Base-by-base conservation (phyloP, 495 filamentous ascomycete species). In the Neurospora cerealis region DNA sequence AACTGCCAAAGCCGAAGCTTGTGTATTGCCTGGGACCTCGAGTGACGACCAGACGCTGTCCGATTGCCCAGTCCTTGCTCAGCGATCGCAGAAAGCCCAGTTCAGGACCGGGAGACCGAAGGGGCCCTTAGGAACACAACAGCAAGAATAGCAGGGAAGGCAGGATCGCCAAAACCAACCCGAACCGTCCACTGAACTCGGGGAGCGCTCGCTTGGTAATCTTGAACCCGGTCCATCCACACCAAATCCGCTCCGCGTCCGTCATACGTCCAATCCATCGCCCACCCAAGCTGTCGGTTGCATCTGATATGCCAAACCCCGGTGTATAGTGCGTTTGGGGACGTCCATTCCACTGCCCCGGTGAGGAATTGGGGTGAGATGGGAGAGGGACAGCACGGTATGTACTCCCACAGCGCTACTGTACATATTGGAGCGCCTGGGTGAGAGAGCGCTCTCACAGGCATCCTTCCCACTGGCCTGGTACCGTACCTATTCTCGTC, bases 1-100 rank as follows among this genome's bases (percentile, higher is more conserved):
- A 73, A 73, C 36, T 73, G 36, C n/a, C 38, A 37, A 40, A 73
- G 54, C 72, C 72, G 72, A 69, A 44, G 21, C 32, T 34, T 66
- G 54, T 62, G 24, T 32, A 28, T 13, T 62, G 54, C 54, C 28
- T 62, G 24, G 48, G 13, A 32, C 24, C 28, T 28, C 13, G 13
- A 62, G 28, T 34, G 54, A 62, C 54, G 54, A 62, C 28, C 28
- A 62, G 13, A 62, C 13, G 54, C 54, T 62, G 54, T 62, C 13
- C 54, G 54, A 62, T 62, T 62, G 54, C 15, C 54, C 54, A 62
- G 24, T 34, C 24, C 54, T 34, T 34, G 13, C 54, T 19, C 54
- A 34, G 54, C 54, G 54, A 62, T 62, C 54, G 54, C 54, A 62
- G 54, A 62, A 62, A 62, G 24, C 13, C 54, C 28, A 34, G 24